Evolutionary conservation across 495 filamentous ascomycete species (phyloP).

Genomic region (Trichoderma erinaceum): DNA sequence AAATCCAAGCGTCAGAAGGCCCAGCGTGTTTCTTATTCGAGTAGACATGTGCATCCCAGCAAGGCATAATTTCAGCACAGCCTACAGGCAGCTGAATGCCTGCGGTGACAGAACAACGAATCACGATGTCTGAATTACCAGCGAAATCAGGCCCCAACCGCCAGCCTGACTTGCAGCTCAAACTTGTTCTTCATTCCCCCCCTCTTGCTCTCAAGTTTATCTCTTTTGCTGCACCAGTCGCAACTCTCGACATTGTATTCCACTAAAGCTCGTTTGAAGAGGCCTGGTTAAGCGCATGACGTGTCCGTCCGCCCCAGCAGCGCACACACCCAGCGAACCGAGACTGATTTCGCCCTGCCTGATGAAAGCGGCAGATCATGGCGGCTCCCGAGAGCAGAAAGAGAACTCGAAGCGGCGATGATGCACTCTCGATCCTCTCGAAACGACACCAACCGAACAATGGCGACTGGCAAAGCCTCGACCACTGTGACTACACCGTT

Average conservation of each 20-base stretch:
- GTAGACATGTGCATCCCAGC: not conserved
- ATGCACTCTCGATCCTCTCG: not conserved
- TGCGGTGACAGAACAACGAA: not conserved
- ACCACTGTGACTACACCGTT: constrained; percentile 37
- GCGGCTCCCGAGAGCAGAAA: not conserved
- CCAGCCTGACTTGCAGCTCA: not conserved
- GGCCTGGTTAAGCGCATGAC: not conserved
- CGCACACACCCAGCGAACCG: not conserved
- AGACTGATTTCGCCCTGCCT: not conserved
- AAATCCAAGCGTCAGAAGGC: not conserved
- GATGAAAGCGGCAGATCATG: not conserved
- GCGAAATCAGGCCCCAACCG: not conserved
- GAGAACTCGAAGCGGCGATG: not conserved
- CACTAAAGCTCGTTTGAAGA: not conserved
- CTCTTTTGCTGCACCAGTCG: not conserved
- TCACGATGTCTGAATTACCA: not conserved
- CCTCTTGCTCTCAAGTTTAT: not conserved
- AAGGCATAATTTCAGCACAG: constrained; percentile 1
- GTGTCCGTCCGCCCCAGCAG: not conserved
- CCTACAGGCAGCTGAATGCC: not conserved
- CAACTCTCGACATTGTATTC: not conserved
- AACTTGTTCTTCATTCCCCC: not conserved
- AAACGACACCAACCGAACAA: not conserved
- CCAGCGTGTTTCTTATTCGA: not conserved
- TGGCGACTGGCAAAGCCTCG: not conserved